Evolutionary conservation across 257 asterid species (phyloP).

Genomic region (Leptodermis oblonga): DNA sequence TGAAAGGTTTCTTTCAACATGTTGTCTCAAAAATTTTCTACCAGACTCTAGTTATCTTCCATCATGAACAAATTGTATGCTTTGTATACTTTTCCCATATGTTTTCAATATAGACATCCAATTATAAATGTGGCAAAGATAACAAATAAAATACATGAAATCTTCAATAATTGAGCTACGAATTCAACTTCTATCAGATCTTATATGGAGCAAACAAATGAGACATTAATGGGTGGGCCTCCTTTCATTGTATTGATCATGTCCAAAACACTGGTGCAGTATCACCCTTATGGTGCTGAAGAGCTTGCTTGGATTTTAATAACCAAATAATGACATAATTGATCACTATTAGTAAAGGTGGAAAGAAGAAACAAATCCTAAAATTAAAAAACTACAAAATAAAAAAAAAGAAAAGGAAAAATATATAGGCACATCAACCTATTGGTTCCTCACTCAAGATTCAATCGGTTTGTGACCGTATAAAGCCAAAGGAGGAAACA

Average conservation of each 20-base stretch:
- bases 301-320: conserved; percentile 79
- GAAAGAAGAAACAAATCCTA: neutral
- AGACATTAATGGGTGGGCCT: conserved; percentile 94
- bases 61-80: neutral
- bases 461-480: no score
- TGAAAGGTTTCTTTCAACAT: neutral
- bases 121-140: neutral
- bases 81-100: neutral
- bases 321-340: conserved; percentile 7
- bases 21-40: neutral
- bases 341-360: neutral
- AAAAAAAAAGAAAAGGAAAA: no score
- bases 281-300: conserved; percentile 85
- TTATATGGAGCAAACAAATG: conserved; percentile 95
- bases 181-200: conserved; percentile 24
- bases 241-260: conserved; percentile 89
- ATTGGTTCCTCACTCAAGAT: no score
- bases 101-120: neutral
- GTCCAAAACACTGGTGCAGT: conserved; percentile 67
- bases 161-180: neutral
- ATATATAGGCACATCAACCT: no score
- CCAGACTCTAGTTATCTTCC: neutral
- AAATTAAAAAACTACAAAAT: no score
- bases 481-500: no score
- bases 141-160: neutral